Conservation (phyloP, 2,329 filamentous ascomycete species). For the Thelonectria blattea region DNA sequence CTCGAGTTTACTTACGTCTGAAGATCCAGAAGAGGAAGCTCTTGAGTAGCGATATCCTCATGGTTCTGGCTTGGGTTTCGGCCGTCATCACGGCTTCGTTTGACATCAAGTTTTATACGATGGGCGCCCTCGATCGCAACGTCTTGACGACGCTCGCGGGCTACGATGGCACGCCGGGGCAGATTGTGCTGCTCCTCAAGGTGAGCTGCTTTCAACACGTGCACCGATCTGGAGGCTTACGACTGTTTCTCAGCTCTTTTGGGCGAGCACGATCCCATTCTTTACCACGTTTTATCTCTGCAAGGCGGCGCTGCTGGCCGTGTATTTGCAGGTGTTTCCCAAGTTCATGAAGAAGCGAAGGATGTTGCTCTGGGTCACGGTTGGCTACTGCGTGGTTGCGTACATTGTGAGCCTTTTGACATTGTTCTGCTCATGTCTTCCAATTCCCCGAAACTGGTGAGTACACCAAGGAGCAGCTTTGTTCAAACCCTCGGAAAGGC, state of each 20-base stretch:
- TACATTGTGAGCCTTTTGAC: neutral
- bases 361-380: constrained; percentile 5
- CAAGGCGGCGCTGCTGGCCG: constrained; percentile 24
- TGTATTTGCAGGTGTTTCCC: constrained; percentile 8
- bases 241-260: constrained; percentile 21
- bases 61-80: constrained; percentile 14
- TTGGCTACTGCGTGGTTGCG: neutral
- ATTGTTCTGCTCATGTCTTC: neutral
- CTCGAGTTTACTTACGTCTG: constrained; percentile 26
- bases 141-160: constrained; percentile 17
- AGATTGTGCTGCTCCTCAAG: neutral
- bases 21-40: constrained; percentile 22
- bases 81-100: neutral
- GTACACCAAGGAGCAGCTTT: constrained; percentile 11
- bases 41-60: constrained; percentile 14
- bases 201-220: neutral
- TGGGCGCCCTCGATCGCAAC: constrained; percentile 20
- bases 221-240: neutral
- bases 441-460: neutral
- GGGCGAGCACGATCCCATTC: constrained; percentile 22
- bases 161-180: constrained; percentile 1
- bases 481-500: no score
- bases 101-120: neutral
- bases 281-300: constrained; percentile 33
- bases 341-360: constrained; percentile 7